A percentile compares a stretch with the other conserved stretches of the same genome.
Evolutionary conservation across 805 yeast species (phyloP).

Genomic region (Wickerhamia fluorescens): DNA sequence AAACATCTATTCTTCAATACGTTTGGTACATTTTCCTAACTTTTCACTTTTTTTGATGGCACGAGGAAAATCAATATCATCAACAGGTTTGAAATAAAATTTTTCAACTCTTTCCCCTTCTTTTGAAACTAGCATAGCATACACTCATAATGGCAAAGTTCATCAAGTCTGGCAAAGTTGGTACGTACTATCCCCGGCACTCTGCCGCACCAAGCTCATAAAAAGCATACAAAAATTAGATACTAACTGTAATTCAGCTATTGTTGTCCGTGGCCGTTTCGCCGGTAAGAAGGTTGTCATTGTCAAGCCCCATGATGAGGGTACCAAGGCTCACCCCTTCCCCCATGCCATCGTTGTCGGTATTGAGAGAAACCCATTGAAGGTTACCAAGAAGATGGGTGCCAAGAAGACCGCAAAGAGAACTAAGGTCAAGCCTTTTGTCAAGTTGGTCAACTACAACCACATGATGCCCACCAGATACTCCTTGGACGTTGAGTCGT

Average conservation of each 20-base stretch:
- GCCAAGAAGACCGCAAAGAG: constrained; percentile 95
- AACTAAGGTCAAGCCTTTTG: constrained; percentile 98
- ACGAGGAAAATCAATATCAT: no score
- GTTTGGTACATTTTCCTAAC: no score
- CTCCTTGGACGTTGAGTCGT: constrained; percentile 92
- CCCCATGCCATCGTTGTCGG: constrained; percentile 99
- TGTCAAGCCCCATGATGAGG: constrained; percentile 97
- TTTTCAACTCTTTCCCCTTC: no score
- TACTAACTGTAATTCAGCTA: constrained; percentile 53
- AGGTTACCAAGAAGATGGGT: constrained; percentile 92
- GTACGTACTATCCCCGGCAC: constrained; percentile 52
- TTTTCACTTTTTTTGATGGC: no score
- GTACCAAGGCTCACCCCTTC: constrained; percentile 97
- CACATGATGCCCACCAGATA: constrained; percentile 99
- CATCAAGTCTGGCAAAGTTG: constrained; percentile 99
- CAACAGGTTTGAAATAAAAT: no score
- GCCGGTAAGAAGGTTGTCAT: constrained; percentile 99
- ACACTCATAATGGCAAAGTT: constrained; percentile 84
- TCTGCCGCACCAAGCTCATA: no score
- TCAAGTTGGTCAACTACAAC: constrained; percentile 99
- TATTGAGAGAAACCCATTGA: constrained; percentile 96
- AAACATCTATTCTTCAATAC: no score
- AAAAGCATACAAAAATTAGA: no score
- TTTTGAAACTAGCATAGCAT: no score
- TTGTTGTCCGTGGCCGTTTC: constrained; percentile 99